Percentiles rank a stretch among this genome's conserved stretches.
Conservation (phyloP, 768 basidiomycete species). For the Lactarius pseudohatsudake region DNA sequence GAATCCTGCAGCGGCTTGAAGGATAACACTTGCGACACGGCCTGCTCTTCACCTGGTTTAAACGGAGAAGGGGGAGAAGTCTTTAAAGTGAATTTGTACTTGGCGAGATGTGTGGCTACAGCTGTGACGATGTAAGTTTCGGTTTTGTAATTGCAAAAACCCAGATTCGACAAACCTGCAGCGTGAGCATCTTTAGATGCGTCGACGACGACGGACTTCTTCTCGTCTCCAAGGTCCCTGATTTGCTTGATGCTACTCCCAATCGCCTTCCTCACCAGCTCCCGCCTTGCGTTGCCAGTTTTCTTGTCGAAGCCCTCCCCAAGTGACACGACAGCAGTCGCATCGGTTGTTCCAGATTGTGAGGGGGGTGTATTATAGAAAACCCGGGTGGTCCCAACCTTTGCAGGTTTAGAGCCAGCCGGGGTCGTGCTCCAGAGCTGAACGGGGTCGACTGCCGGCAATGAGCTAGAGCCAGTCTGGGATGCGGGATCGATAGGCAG, state of each 20-base stretch:
- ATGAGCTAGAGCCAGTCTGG: constrained; percentile 34
- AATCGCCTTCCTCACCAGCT: constrained; percentile 67
- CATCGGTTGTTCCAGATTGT: constrained; percentile 34
- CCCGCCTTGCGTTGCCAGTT: constrained; percentile 49
- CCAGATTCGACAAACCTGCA: constrained; percentile 53
- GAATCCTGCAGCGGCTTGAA: constrained; percentile 49
- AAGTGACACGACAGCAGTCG: constrained; percentile 58
- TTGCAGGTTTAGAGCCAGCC: constrained; percentile 43
- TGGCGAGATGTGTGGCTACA: constrained; percentile 73
- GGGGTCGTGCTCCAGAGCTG: constrained; percentile 56
- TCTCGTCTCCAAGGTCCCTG: constrained; percentile 56
- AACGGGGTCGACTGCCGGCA: constrained; percentile 44
- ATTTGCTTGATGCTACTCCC: constrained; percentile 72
- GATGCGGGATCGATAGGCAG: constrained; percentile 55
- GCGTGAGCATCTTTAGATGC: constrained; percentile 70
- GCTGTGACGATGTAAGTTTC: constrained; percentile 43
- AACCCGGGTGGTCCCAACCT: constrained; percentile 60
- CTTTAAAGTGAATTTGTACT: constrained; percentile 77
- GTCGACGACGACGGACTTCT: constrained; percentile 62
- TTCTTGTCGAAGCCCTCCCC: constrained; percentile 54
- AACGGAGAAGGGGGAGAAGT: constrained; percentile 66
- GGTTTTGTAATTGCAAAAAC: constrained; percentile 13
- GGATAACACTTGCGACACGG: constrained; percentile 41
- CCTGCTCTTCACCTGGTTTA: constrained; percentile 57
- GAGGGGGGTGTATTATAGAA: constrained; percentile 56